Evolutionary conservation across 2,329 filamentous ascomycete genomes (phyloP).

Genomic region (Mollisiaceae sp.): DNA sequence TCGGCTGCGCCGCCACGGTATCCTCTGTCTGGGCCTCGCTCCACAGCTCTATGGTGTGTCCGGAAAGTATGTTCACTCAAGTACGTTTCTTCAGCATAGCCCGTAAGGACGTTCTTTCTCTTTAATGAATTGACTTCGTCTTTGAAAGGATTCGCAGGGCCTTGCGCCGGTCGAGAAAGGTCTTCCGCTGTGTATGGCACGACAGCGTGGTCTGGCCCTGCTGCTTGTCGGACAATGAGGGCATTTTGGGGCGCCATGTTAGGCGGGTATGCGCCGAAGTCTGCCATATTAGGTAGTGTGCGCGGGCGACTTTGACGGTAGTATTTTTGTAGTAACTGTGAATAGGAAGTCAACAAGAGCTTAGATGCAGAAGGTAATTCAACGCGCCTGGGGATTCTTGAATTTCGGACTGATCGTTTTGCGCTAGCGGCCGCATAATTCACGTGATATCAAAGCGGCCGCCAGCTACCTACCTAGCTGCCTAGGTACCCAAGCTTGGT

Average conservation of each 20-base stretch:
- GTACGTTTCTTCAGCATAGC: conserved; percentile 84
- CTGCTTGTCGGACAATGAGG: conserved; percentile 61
- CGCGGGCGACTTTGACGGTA: background rate
- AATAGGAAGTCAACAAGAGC: background rate
- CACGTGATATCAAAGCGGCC: background rate
- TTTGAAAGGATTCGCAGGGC: conserved; percentile 78
- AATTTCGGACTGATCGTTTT: background rate
- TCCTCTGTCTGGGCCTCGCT: conserved; percentile 61
- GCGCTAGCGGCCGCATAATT: background rate
- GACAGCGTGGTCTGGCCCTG: conserved; percentile 63
- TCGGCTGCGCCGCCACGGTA: conserved; percentile 58
- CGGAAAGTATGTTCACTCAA: conserved; percentile 92
- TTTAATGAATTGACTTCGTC: conserved; percentile 65
- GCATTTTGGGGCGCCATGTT: conserved; percentile 70
- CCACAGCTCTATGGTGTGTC: conserved; percentile 82
- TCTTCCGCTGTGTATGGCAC: conserved; percentile 74
- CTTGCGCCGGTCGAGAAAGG: conserved; percentile 67
- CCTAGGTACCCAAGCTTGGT: no score
- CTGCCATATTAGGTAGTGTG: conserved; percentile 53
- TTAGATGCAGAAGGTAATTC: no score
- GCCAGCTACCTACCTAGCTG: no score
- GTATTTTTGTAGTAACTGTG: background rate
- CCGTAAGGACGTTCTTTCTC: conserved; percentile 83
- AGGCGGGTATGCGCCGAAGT: conserved; percentile 67
- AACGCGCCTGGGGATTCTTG: background rate